Conservation (phyloP, 2,329 filamentous ascomycete genomes). For the Colletotrichum sp. region DNA sequence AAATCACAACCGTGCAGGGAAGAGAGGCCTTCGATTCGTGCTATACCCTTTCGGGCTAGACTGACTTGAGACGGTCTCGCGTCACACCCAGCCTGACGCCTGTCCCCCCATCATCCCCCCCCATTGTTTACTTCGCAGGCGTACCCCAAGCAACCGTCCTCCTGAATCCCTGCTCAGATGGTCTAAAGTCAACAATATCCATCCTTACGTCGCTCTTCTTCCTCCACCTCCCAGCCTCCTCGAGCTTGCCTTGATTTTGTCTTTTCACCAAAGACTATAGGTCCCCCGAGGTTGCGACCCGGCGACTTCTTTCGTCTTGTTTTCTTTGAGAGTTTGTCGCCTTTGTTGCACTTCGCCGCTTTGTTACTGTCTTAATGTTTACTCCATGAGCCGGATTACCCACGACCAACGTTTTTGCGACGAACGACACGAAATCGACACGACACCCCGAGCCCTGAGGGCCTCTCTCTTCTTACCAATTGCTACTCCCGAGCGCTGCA, state of each 20-base stretch:
- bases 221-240: conserved; percentile 19
- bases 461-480: conserved; percentile 38
- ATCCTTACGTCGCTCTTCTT: conserved; percentile 15
- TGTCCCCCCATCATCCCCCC: conserved; percentile 18
- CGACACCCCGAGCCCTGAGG: not conserved
- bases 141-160: conserved; percentile 30
- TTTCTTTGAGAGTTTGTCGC: conserved; percentile 10
- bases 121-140: conserved; percentile 32
- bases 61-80: conserved; percentile 7
- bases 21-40: not conserved
- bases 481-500: conserved; percentile 44
- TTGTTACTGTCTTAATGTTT: conserved; percentile 20
- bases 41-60: conserved; percentile 14
- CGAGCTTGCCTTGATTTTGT: conserved; percentile 10
- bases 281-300: not conserved
- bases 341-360: conserved; percentile 1
- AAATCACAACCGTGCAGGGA: conserved; percentile 3
- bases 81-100: conserved; percentile 12
- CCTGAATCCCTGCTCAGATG: conserved; percentile 11
- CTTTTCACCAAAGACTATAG: conserved; percentile 4
- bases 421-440: conserved; percentile 9
- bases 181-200: conserved; percentile 19
- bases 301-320: conserved; percentile 11
- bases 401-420: conserved; percentile 17
- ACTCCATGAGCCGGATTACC: conserved; percentile 13